Evolutionary conservation across 176 grass and related monocot genomes (phyloP), one percentile per base, ranked within the genome.

Genomic region (Carex myosuroides): DNA sequence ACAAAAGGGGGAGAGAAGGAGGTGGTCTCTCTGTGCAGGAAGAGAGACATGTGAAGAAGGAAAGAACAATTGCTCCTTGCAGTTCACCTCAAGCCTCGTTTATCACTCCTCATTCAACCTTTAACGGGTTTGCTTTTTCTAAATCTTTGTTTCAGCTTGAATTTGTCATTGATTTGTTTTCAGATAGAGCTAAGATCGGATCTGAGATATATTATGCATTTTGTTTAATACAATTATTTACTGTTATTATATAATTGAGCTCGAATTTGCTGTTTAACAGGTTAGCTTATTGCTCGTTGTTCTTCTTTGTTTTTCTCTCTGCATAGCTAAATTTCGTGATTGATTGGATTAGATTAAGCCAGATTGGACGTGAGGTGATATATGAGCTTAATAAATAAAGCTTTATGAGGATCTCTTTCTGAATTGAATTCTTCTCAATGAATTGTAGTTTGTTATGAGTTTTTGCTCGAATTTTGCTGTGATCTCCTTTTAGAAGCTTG

Each of bases 111-210:
- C 80, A 83, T 35, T 90, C 85, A 20, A 76, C 22, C 68, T 98
- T 95, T 79, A 88, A 85, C 85, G 89, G 92, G 96, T 95, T 58
- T 30, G 32, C 41, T 29, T 44, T 37, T 37, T 64, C 41, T 70
- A 41, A 26, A 42, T 35, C 81, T 70, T 41, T 57, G 42, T 55
- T 41, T 72, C 13, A 41, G 29, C 2, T 84, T 3, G 20, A 71
- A 37, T 48, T n/a, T 66, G 48, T 63, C 4, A 61, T 53, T 39
- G 39, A 26, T 58, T 39, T 83, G 80, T 24, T 58, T 58, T 68
- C 26, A 32, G 59, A 62, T 83, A 3, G 22, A 83, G 61, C 20
- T 83, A 68, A 68, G 24, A 83, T 50, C 44, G 6, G 39, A 68
- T 83, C 81, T 83, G 81, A 82, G 14, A 37, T 30, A 5, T n/a